These are phyloP conservation scores for Gymnopilus dilepis DNA, from an alignment of 768 basidiomycete species.

Conservation along the genomic window DNA sequence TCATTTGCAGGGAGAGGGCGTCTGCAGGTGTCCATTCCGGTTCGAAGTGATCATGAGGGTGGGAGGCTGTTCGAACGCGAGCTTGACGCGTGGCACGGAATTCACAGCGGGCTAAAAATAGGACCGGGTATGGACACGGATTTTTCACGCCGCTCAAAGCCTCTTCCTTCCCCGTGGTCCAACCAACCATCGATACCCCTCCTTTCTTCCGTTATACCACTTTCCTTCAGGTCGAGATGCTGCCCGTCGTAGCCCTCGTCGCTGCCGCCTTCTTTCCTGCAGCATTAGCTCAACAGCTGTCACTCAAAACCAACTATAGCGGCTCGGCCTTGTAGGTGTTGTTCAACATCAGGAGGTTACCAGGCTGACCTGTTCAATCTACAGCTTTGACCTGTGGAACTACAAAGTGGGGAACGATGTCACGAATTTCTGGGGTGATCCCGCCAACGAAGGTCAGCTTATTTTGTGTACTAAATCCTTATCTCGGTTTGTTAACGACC, in stretches of 20 bases:
- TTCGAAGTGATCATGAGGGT: too few relatives aligned
- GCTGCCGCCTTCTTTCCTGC: background rate
- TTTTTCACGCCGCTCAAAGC: background rate
- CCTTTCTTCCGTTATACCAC: background rate
- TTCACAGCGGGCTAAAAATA: background rate
- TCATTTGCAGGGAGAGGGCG: too few relatives aligned
- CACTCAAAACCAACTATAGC: conserved; percentile 8
- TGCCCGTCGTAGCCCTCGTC: background rate
- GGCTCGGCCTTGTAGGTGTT: conserved; percentile 8
- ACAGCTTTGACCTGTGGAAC: conserved; percentile 15
- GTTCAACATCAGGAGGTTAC: background rate
- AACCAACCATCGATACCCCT: background rate
- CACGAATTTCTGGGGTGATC: conserved; percentile 6
- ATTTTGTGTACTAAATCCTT: background rate
- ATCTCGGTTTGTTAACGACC: background rate
- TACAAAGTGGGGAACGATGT: conserved; percentile 13
- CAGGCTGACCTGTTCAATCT: background rate
- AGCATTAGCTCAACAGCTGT: background rate
- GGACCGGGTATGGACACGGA: background rate
- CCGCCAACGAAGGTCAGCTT: conserved; percentile 8
- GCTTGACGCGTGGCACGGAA: background rate
- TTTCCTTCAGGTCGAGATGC: background rate
- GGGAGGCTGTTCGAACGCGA: too few relatives aligned
- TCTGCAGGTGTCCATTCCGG: too few relatives aligned
- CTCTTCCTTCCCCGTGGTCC: background rate